These are phyloP conservation scores for Gymnopilus junonius DNA, from an alignment of 768 basidiomycete species.

Conservation along the genomic window DNA sequence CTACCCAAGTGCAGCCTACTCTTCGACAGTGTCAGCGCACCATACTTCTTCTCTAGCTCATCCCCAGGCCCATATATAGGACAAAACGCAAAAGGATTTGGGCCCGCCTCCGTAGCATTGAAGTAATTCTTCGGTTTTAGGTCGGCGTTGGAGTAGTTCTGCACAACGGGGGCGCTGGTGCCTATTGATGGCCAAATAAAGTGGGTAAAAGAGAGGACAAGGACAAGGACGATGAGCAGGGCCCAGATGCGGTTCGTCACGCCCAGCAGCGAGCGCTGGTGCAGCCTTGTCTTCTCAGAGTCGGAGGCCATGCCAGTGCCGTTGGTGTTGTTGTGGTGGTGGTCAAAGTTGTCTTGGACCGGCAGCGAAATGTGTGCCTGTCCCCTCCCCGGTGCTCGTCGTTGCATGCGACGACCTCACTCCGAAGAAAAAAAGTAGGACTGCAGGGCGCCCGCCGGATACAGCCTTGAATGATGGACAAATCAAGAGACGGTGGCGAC, in stretches of 20 bases:
- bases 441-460: background rate
- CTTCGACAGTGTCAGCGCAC: slow-evolving; percentile 72
- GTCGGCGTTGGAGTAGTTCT: slow-evolving; percentile 46
- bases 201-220: slow-evolving; percentile 60
- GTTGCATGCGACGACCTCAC: slow-evolving; percentile 52
- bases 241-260: slow-evolving; percentile 75
- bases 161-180: slow-evolving; percentile 19
- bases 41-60: slow-evolving; percentile 77
- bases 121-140: slow-evolving; percentile 83
- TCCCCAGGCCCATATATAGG: slow-evolving; percentile 87
- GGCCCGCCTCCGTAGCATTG: slow-evolving; percentile 57
- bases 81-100: slow-evolving; percentile 90
- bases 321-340: slow-evolving; percentile 4
- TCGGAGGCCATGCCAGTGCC: slow-evolving; percentile 50
- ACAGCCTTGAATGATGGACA: background rate
- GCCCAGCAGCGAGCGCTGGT: slow-evolving; percentile 56
- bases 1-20: slow-evolving; percentile 80
- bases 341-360: slow-evolving; percentile 34
- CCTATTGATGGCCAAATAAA: slow-evolving; percentile 50
- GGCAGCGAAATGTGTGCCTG: slow-evolving; percentile 60
- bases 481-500: background rate
- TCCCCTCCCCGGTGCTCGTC: slow-evolving; percentile 54
- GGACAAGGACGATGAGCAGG: slow-evolving; percentile 56
- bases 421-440: background rate
- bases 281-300: slow-evolving; percentile 53